phyloP scores from a whole-genome alignment of 208 protist species.

The Acanthamoeba culbertsoni region DNA sequence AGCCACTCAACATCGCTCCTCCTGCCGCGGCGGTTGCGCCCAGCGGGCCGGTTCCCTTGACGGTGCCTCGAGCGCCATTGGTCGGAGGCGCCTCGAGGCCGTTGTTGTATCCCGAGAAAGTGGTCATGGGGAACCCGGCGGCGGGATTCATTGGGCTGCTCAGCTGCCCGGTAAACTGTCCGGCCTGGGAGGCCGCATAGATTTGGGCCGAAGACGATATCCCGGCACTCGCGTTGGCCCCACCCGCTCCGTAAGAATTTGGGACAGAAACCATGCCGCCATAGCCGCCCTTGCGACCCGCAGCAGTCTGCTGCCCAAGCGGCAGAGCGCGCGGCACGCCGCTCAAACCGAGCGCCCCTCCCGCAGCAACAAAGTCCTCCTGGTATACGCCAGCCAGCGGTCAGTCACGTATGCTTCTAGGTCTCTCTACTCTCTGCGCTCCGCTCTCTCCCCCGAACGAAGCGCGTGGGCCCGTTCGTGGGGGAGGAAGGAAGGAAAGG shows the following conservation, averaged over 20 bases:
- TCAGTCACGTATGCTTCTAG: too few relatives aligned
- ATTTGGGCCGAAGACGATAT: background rate
- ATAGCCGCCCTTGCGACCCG: background rate
- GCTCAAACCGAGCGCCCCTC: too few relatives aligned
- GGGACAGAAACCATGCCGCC: background rate
- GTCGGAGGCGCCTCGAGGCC: background rate
- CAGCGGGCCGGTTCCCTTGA: background rate
- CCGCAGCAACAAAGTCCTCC: too few relatives aligned
- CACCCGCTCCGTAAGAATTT: background rate
- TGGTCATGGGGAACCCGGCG: background rate
- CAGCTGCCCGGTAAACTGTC: background rate
- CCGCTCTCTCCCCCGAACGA: too few relatives aligned
- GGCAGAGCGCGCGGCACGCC: too few relatives aligned
- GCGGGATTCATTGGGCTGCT: background rate
- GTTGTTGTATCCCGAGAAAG: background rate
- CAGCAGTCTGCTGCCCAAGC: too few relatives aligned
- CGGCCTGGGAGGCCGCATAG: background rate
- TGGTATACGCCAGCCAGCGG: too few relatives aligned
- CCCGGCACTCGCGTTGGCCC: background rate
- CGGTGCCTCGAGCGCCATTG: background rate
- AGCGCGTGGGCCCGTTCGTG: too few relatives aligned
- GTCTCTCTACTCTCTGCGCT: too few relatives aligned
- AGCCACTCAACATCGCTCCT: background rate
- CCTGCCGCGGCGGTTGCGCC: background rate
- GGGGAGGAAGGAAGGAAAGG: too few relatives aligned